These are phyloP conservation scores for Arabis alpina DNA, from an alignment of 345 rosid genomes.

Conservation along the genomic window DNA sequence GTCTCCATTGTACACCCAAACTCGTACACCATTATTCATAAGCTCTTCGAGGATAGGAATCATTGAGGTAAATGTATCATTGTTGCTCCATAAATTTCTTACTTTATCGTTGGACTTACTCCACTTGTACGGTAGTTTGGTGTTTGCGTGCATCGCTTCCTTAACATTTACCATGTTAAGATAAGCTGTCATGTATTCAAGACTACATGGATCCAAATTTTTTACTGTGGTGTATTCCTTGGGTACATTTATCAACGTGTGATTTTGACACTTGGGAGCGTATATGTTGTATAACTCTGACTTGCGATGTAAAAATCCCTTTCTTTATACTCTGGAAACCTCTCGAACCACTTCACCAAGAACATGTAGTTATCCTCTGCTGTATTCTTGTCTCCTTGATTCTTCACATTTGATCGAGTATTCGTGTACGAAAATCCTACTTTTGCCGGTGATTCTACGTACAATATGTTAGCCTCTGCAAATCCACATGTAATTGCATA, in stretches of 20 bases:
- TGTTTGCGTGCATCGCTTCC: conserved; percentile 67
- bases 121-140: conserved; percentile 60
- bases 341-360: conserved; percentile 54
- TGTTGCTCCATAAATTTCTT: conserved; percentile 50
- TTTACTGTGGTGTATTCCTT: conserved; percentile 55
- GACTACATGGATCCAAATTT: conserved; percentile 61
- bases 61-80: conserved; percentile 49
- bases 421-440: conserved; percentile 69
- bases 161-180: conserved; percentile 64
- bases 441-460: conserved; percentile 54
- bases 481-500: background rate
- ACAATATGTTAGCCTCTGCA: conserved; percentile 55
- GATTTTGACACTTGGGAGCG: conserved; percentile 60
- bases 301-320: conserved; percentile 62
- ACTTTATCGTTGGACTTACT: conserved; percentile 62
- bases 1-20: too few relatives aligned
- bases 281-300: conserved; percentile 88
- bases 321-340: conserved; percentile 61
- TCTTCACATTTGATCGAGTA: conserved; percentile 31
- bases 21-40: conserved; percentile 48
- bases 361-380: conserved; percentile 53
- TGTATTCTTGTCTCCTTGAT: conserved; percentile 51
- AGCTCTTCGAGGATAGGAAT: conserved; percentile 67
- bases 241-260: conserved; percentile 38
- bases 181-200: conserved; percentile 52